A percentile compares a stretch with the other conserved stretches of the same genome.
phyloP scores from a whole-genome alignment of 2,329 filamentous ascomycete genomes.

The Orbilia brochopaga region DNA sequence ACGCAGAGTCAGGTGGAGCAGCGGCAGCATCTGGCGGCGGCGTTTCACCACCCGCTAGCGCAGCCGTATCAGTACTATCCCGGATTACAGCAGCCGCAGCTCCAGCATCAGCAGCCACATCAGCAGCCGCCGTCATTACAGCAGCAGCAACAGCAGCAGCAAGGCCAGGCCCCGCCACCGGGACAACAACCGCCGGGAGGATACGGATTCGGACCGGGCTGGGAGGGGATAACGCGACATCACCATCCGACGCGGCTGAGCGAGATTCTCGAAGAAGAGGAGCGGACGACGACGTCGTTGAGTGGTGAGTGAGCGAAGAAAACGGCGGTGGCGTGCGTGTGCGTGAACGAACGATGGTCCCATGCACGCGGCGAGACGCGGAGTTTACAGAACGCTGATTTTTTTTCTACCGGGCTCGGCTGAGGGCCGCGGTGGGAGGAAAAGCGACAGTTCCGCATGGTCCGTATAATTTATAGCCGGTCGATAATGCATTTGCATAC shows the following conservation, averaged over 20 bases:
- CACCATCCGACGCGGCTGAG: slow-evolving; percentile 87
- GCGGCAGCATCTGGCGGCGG: slow-evolving; percentile 58
- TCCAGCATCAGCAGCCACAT: slow-evolving; percentile 60
- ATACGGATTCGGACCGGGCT: slow-evolving; percentile 71
- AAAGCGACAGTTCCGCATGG: neutral
- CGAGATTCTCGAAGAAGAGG: slow-evolving; percentile 86
- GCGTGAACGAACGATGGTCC: neutral
- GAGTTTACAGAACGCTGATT: slow-evolving; percentile 53
- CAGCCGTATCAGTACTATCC: slow-evolving; percentile 44
- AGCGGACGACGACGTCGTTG: slow-evolving; percentile 68
- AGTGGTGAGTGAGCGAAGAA: slow-evolving; percentile 65
- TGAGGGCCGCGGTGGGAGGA: no score
- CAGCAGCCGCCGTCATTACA: slow-evolving; percentile 61
- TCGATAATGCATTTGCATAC: no score
- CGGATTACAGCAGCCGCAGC: slow-evolving; percentile 59
- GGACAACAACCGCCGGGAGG: slow-evolving; percentile 66
- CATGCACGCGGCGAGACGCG: slow-evolving; percentile 59
- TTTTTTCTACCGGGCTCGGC: slow-evolving; percentile 23
- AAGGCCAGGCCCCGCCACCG: slow-evolving; percentile 65
- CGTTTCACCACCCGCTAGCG: slow-evolving; percentile 56
- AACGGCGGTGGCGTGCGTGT: slow-evolving; percentile 61
- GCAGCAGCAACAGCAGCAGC: slow-evolving; percentile 62
- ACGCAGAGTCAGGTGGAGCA: slow-evolving; percentile 50
- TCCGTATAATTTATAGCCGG: no score
- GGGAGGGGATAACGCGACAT: slow-evolving; percentile 75